Base-by-base conservation (phyloP, 345 rosid genomes). In the Euphorbia tirucalli region DNA sequence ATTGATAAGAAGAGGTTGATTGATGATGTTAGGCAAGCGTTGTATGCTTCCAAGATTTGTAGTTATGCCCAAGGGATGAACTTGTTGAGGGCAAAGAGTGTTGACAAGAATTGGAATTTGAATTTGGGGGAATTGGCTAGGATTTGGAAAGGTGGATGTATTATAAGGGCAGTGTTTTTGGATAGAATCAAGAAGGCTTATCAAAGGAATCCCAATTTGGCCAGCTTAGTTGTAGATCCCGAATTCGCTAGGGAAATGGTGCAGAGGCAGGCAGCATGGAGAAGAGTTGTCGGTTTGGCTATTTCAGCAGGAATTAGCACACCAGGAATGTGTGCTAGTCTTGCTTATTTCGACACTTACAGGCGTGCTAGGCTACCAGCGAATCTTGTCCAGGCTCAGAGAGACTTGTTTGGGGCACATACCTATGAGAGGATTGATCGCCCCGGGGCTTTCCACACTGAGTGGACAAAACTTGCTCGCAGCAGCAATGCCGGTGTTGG, bases 121-220 rank as follows among this genome's bases (percentile, higher is more conserved):
- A 92, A 92, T 63, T 84, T 94, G 0, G 97, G 97, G 0, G 99
- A 94, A 64, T 25, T 94, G 69, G 99, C 97, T 0, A 71, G 99
- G 91, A 92, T 94, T 65, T 94, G 99, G 99, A 94, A 94, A 82
- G 99, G 97, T 3, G 99, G 99, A 7, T 94, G 97, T 56, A 94
- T 94, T 24, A 94, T 94, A 5, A 85, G 99, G 74, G 99, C 97
- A 0, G 97, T 94, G 70, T 94, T 92, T 76, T 83, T 95, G 85
- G 99, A 95, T 74, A 85, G 99, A 88, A 95, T 95, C 77, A 95
- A 95, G 93, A 80, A 84, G 83, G 98, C 99, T 65, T 95, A 92
- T 66, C 94, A 85, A 81, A 88, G 99, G 64, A 92, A 92, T 71
- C 98, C 97, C 0, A 86, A 86, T 74, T 83, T 95, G 79, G 87